A percentile compares a stretch with the other conserved stretches of the same genome.
phyloP scores from a whole-genome alignment of 768 basidiomycete species.

The Rhodotorula sphaerocarpa region DNA sequence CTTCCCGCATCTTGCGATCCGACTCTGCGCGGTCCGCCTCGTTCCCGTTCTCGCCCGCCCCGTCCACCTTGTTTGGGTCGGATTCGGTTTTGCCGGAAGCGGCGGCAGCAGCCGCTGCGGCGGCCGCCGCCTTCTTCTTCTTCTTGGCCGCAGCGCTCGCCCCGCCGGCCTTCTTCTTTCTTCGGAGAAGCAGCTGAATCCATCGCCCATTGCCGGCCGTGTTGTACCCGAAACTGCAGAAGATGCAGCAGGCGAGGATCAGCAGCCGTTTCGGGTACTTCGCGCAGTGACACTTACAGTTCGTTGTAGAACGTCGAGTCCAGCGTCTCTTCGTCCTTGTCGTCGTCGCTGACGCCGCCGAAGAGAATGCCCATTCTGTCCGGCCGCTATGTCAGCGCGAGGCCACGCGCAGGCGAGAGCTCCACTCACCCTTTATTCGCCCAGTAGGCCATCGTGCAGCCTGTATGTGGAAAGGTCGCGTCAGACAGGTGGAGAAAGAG shows the following conservation, averaged over 20 bases:
- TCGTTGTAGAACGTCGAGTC: slow-evolving; percentile 84
- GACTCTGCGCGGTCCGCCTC: slow-evolving; percentile 26
- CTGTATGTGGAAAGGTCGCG: neutral
- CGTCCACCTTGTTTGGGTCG: slow-evolving; percentile 2
- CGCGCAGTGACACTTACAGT: slow-evolving; percentile 52
- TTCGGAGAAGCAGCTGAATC: slow-evolving; percentile 64
- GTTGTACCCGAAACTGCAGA: slow-evolving; percentile 65
- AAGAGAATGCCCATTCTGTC: slow-evolving; percentile 63
- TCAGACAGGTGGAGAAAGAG: too few species aligned
- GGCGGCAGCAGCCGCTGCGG: slow-evolving; percentile 8
- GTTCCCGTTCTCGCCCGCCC: neutral
- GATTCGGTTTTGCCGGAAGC: neutral
- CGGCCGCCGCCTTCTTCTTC: slow-evolving; percentile 25
- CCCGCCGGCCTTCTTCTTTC: slow-evolving; percentile 53
- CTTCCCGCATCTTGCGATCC: slow-evolving; percentile 16
- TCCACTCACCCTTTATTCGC: slow-evolving; percentile 44
- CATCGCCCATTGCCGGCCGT: slow-evolving; percentile 65
- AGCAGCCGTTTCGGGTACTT: too few species aligned
- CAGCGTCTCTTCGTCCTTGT: slow-evolving; percentile 70
- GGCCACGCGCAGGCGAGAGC: neutral
- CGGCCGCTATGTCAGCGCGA: too few species aligned
- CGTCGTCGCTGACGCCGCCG: slow-evolving; percentile 82
- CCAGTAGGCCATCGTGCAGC: slow-evolving; percentile 85
- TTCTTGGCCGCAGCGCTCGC: slow-evolving; percentile 49
- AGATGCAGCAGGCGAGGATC: too few species aligned